Evolutionary conservation across 495 filamentous ascomycete genomes (phyloP), one percentile per base, ranked within the genome.

Genomic region (Lasiosphaeria miniovina): DNA sequence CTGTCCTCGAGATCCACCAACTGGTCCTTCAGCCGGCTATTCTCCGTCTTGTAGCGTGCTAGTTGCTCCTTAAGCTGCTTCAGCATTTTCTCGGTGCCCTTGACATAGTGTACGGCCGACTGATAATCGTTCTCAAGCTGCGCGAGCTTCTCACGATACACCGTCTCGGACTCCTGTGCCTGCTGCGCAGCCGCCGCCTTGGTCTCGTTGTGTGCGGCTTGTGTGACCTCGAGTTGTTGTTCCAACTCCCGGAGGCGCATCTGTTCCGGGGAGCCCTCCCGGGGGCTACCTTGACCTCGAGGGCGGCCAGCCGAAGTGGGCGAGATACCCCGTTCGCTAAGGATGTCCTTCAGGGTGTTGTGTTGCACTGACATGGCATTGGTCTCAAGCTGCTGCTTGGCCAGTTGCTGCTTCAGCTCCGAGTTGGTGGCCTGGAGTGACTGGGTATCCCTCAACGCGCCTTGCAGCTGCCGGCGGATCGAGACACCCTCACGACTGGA

Each of bases 81-180:
- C 32, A 98, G 81, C 90, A 99, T 96, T 82, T 96, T 97, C 75
- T 99, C 95, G 1, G 93, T 97, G 45, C 94, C 95, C 69, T 96
- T 95, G 62, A 99, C 91, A 69, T 99, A 99, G 74, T 96, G 93
- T n/a, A 98, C 93, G 11, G 95, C 93, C n/a, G 95, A 96, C 70
- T 96, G 91, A 69, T 99, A 96, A 69, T 99, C 94, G 69, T 90
- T 91, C 70, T 97, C 92, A 31, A 99, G 85, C 68, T 95, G 90
- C 55, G 88, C 84, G 55, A 99, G 78, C 71, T 96, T 97, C 70
- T 96, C 93, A 52, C 90, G 86, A 76, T 93, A 98, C 50, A 88
- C 84, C 61, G 84, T 81, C 54, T 93, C 90, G 15, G 90, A 86
- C 67, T 96, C 91, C 65, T 94, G 86, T 58, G 90, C 86, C 36